These are phyloP conservation scores for Blastobotrys aristatus DNA, from an alignment of 1,139 yeast genomes.

Conservation along the genomic window DNA sequence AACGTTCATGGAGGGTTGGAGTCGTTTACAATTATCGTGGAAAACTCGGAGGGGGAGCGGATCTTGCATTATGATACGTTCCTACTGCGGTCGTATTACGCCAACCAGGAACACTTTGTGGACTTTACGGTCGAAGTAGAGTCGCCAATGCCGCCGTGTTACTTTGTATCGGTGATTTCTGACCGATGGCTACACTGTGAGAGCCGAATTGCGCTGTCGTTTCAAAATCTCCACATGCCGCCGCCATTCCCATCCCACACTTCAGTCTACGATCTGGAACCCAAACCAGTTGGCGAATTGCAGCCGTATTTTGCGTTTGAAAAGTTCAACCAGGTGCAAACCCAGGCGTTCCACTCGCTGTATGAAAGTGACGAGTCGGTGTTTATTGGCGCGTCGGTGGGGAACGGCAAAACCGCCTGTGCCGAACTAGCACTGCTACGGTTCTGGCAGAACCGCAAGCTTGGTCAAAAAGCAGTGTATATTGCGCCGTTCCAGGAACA, in stretches of 20 bases:
- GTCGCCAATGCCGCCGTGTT: conserved; percentile 68
- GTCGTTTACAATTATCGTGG: conserved; percentile 64
- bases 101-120: conserved; percentile 50
- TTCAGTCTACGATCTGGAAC: conserved; percentile 47
- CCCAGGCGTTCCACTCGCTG: conserved; percentile 60
- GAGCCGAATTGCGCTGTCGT: conserved; percentile 54
- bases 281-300: conserved; percentile 45
- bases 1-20: conserved; percentile 60
- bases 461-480: conserved; percentile 52
- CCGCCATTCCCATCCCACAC: conserved; percentile 64
- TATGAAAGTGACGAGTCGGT: conserved; percentile 55
- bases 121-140: conserved; percentile 65
- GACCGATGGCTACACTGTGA: conserved; percentile 85
- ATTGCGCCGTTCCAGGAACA: conserved; percentile 56
- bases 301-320: conserved; percentile 37
- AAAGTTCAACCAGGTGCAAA: conserved; percentile 64
- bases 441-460: conserved; percentile 58
- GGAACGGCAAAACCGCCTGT: conserved; percentile 67
- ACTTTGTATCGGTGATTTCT: conserved; percentile 66
- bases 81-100: conserved; percentile 45
- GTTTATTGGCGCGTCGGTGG: conserved; percentile 68
- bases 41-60: conserved; percentile 77
- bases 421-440: conserved; percentile 70
- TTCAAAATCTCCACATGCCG: conserved; percentile 57
- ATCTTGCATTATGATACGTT: conserved; percentile 58